Conservation (phyloP, 2,329 filamentous ascomycete species). For the Cordyceps cateniannulata region DNA sequence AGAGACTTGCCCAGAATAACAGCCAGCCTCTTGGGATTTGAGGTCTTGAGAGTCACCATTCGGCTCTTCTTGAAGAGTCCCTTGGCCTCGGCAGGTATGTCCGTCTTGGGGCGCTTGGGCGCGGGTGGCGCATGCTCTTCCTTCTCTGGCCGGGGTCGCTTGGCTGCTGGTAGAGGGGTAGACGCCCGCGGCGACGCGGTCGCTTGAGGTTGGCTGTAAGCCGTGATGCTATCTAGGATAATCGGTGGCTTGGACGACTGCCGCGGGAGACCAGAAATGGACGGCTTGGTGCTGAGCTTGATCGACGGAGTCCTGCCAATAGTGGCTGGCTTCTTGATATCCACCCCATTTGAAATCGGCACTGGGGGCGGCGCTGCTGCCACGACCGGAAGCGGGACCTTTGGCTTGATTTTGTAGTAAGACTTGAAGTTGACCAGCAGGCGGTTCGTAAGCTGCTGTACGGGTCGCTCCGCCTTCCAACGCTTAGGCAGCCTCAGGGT, state of each 20-base stretch:
- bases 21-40: slow-evolving; percentile 28
- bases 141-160: slow-evolving; percentile 33
- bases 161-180: slow-evolving; percentile 21
- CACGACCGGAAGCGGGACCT: slow-evolving; percentile 28
- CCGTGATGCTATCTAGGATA: slow-evolving; percentile 23
- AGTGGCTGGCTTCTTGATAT: slow-evolving; percentile 24
- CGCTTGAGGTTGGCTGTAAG: slow-evolving; percentile 17
- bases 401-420: slow-evolving; percentile 10
- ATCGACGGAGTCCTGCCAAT: slow-evolving; percentile 30
- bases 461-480: slow-evolving; percentile 33
- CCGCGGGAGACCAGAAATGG: slow-evolving; percentile 16
- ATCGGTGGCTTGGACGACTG: slow-evolving; percentile 13
- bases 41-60: slow-evolving; percentile 32
- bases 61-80: slow-evolving; percentile 23
- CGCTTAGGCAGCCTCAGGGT: slow-evolving; percentile 35
- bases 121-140: slow-evolving; percentile 28
- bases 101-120: slow-evolving; percentile 33
- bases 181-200: slow-evolving; percentile 19
- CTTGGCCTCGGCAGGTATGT: slow-evolving; percentile 19
- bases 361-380: slow-evolving; percentile 25
- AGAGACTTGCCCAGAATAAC: slow-evolving; percentile 25
- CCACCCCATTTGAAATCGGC: slow-evolving; percentile 11
- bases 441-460: slow-evolving; percentile 28
- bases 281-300: slow-evolving; percentile 31
- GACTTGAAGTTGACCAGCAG: slow-evolving; percentile 27